phyloP scores from a whole-genome alignment of 805 yeast genomes.

The Spathaspora girioi region DNA sequence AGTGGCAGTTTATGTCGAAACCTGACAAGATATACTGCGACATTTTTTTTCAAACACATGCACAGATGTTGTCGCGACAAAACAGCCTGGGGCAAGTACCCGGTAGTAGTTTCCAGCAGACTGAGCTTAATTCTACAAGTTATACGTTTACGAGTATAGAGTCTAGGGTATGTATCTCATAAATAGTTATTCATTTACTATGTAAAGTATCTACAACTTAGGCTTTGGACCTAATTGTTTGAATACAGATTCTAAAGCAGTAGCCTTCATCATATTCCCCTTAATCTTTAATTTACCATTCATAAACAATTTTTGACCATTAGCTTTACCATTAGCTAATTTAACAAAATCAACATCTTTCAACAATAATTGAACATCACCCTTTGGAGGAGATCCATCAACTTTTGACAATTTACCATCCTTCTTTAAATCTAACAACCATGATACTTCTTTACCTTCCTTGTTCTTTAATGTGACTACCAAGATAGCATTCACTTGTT shows the following conservation, averaged over 20 bases:
- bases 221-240: slow-evolving; percentile 41
- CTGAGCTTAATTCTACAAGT: not conserved
- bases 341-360: slow-evolving; percentile 67
- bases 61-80: too few relatives aligned
- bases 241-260: slow-evolving; percentile 66
- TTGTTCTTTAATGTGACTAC: slow-evolving; percentile 65
- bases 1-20: not conserved
- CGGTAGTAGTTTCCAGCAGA: too few relatives aligned
- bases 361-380: slow-evolving; percentile 63
- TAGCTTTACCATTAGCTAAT: slow-evolving; percentile 73
- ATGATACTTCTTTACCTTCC: slow-evolving; percentile 54
- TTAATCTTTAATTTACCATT: slow-evolving; percentile 80
- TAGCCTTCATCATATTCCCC: slow-evolving; percentile 90
- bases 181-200: not conserved
- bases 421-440: slow-evolving; percentile 67
- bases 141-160: not conserved
- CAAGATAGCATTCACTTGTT: slow-evolving; percentile 56
- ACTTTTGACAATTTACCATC: slow-evolving; percentile 44
- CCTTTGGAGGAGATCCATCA: slow-evolving; percentile 45
- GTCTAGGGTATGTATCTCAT: not conserved
- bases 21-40: too few relatives aligned
- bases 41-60: too few relatives aligned
- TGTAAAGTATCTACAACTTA: slow-evolving; percentile 25
- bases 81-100: too few relatives aligned
- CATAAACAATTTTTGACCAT: slow-evolving; percentile 82